Evolutionary conservation across 1,284 basidiomycete species (phyloP), one percentile per base, ranked within the genome.

Genomic region (Agroathelia rolfsii): DNA sequence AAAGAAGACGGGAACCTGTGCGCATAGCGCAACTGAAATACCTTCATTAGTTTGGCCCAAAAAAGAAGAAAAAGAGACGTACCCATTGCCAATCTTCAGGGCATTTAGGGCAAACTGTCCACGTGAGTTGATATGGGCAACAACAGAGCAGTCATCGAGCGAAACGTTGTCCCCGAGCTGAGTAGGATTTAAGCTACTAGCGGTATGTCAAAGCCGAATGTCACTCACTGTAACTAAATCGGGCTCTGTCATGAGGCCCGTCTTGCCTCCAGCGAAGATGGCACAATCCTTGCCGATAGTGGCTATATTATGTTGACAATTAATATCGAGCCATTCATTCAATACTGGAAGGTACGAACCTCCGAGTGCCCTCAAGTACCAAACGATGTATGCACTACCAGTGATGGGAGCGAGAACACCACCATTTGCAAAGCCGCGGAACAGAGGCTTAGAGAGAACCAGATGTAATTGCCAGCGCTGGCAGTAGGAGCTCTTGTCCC

Each of bases 401-500:
- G 55, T 51, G 5, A 62, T 35, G n/a, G 56, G 50, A 0, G 49
- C 55, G 3, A 64, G 48, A 5, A 63, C 53, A 18, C 62, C 61
- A 6, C 56, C 57, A 22, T 53, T 55, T 18, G 59, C 62, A 41
- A 56, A 58, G 9, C 61, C 61, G 25, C 51, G 52, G 43, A 55
- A 51, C 12, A 63, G 38, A 16, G 58, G 45, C 10, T 53, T 48
- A 5, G 56, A 55, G 5, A 64, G 41, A 3, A 46, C 46, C 12
- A 62, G 51, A 38, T 64, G 61, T 14, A 66, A 48, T 41, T 64
- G 60, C 63, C 63, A 66, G 18, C 61, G 55, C 40, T 66, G 63
- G 45, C 61, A 64, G 38, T 66, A 66, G 34, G 50, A 57, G 48
- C 56, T 60, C 44, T 56, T 54, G 40, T 66, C 61, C 63, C 62